Conservation (phyloP, 306 rosid genomes). For the Sesbania bispinosa region DNA sequence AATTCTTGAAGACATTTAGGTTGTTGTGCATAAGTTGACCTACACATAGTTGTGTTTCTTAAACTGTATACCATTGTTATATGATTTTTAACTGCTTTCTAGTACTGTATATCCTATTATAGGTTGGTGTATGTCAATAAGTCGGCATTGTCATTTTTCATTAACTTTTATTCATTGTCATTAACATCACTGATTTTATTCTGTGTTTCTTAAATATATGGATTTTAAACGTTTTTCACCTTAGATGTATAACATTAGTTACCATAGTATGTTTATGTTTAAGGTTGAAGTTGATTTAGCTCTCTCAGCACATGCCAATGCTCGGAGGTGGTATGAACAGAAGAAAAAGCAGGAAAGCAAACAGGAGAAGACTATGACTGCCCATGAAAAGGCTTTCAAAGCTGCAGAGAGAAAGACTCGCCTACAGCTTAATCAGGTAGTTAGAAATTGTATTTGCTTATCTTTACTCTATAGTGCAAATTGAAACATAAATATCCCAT, state of each 20-base stretch:
- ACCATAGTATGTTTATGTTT: slow-evolving; percentile 1
- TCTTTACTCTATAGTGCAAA: slow-evolving; percentile 9
- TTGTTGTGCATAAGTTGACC: background rate
- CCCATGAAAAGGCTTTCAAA: slow-evolving; percentile 95
- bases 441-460: slow-evolving; percentile 16
- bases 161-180: background rate
- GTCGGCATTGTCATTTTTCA: background rate
- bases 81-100: background rate
- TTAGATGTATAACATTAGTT: slow-evolving; percentile 17
- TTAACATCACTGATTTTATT: background rate
- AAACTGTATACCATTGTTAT: background rate
- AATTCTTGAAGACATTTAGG: background rate
- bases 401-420: slow-evolving; percentile 98
- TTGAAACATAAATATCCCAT: slow-evolving; percentile 24
- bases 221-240: slow-evolving; percentile 2
- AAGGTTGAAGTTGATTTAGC: slow-evolving; percentile 95
- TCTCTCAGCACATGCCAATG: slow-evolving; percentile 95
- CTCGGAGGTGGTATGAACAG: slow-evolving; percentile 89
- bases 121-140: slow-evolving; percentile 1
- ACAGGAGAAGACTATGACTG: slow-evolving; percentile 89
- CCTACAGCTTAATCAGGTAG: slow-evolving; percentile 85
- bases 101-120: background rate
- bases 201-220: background rate
- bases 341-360: slow-evolving; percentile 96
- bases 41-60: slow-evolving; percentile 4